A percentile compares a stretch with the other conserved stretches of the same genome.
These are phyloP conservation scores for Paramecium bursaria DNA, from an alignment of 73 alveolate genomes.

Conservation along the genomic window DNA sequence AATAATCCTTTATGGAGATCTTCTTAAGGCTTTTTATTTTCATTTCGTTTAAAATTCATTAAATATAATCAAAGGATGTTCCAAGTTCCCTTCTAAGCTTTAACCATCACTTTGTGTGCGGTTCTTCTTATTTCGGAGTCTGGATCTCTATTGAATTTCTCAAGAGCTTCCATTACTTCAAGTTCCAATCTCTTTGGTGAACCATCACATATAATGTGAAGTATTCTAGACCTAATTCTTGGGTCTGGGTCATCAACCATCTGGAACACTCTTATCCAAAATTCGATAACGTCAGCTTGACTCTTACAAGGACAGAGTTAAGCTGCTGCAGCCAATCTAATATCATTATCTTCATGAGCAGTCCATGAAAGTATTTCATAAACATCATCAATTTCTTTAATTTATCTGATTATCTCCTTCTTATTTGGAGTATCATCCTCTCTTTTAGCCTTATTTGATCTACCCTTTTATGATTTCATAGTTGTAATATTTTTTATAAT, in stretches of 20 bases:
- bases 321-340: conserved; percentile 66
- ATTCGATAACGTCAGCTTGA: conserved; percentile 75
- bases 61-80: conserved; percentile 72
- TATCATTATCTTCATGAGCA: conserved; percentile 62
- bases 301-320: conserved; percentile 89
- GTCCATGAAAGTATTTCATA: conserved; percentile 64
- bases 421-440: no score
- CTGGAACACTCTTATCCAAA: conserved; percentile 86
- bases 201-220: conserved; percentile 92
- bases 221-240: conserved; percentile 80
- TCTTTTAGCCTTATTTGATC: no score
- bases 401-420: no score
- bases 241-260: conserved; percentile 84
- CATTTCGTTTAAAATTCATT: conserved; percentile 52
- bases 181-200: conserved; percentile 85
- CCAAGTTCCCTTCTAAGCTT: conserved; percentile 82
- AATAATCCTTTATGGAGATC: conserved; percentile 29
- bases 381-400: conserved; percentile 57
- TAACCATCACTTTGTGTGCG: conserved; percentile 87
- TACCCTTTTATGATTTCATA: no score
- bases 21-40: conserved; percentile 25
- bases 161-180: conserved; percentile 78
- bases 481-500: no score
- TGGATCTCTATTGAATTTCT: conserved; percentile 82
- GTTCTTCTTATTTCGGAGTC: conserved; percentile 78